phyloP scores from a whole-genome alignment of 805 yeast genomes.

The Kurtzmaniella cleridarum region DNA sequence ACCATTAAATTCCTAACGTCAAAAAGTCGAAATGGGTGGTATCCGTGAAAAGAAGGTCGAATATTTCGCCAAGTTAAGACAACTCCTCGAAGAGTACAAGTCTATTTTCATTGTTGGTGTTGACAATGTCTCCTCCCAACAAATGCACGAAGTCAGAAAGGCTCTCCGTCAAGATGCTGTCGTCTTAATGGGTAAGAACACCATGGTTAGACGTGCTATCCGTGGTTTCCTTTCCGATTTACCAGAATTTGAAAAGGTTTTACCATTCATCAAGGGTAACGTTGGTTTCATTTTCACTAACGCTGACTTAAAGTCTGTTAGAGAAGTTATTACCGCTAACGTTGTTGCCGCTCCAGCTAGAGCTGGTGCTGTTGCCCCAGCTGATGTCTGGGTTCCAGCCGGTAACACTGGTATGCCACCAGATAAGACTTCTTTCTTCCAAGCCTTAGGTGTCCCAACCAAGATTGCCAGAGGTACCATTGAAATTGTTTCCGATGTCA shows the following conservation, averaged over 20 bases:
- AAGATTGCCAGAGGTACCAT: constrained; percentile 99
- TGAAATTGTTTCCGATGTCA: constrained; percentile 96
- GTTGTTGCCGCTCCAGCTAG: constrained; percentile 99
- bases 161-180: constrained; percentile 91
- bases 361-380: constrained; percentile 99
- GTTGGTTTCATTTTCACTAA: constrained; percentile 99
- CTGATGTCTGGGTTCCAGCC: constrained; percentile 95
- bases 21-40: constrained; percentile 99
- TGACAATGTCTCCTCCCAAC: constrained; percentile 99
- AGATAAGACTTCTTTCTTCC: constrained; percentile 99
- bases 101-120: constrained; percentile 98
- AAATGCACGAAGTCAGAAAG: constrained; percentile 99
- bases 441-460: constrained; percentile 99
- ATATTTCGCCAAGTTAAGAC: constrained; percentile 93
- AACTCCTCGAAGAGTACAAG: constrained; percentile 93
- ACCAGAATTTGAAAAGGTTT: constrained; percentile 92
- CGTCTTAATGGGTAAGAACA: constrained; percentile 99
- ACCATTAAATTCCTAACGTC: constrained; percentile 90
- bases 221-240: constrained; percentile 90
- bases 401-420: constrained; percentile 99
- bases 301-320: constrained; percentile 84
- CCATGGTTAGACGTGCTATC: constrained; percentile 99
- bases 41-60: constrained; percentile 94
- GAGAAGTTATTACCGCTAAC: constrained; percentile 84
- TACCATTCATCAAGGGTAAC: constrained; percentile 96